These are phyloP conservation scores for Pyrenopolyporus hunteri DNA, from an alignment of 495 filamentous ascomycete species.

Conservation along the genomic window DNA sequence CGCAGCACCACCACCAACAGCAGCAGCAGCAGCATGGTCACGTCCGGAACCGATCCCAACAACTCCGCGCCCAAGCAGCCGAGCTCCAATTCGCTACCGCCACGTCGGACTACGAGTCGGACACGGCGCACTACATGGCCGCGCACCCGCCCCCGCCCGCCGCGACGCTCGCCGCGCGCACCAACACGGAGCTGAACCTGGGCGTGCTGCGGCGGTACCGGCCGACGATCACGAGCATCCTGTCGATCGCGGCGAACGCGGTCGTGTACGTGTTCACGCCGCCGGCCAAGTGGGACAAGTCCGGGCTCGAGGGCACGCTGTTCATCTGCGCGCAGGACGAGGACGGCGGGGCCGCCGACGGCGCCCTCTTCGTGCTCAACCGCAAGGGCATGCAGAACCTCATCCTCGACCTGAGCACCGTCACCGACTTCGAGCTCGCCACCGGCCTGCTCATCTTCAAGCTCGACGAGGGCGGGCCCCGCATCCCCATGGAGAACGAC, in stretches of 20 bases:
- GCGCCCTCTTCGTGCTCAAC: constrained; percentile 55
- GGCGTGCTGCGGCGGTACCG: constrained; percentile 77
- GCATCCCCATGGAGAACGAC: constrained; percentile 36
- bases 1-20: constrained; percentile 33
- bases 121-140: constrained; percentile 43
- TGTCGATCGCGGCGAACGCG: constrained; percentile 77
- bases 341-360: constrained; percentile 22
- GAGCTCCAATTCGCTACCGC: constrained; percentile 32
- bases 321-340: constrained; percentile 72
- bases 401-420: constrained; percentile 46
- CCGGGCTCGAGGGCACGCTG: constrained; percentile 76
- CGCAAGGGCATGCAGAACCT: constrained; percentile 53
- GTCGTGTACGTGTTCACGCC: constrained; percentile 78
- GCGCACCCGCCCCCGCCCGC: constrained; percentile 27
- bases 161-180: constrained; percentile 57
- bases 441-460: constrained; percentile 52
- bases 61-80: constrained; percentile 25
- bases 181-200: constrained; percentile 83
- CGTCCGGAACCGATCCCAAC: constrained; percentile 33
- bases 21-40: constrained; percentile 25
- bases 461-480: constrained; percentile 40
- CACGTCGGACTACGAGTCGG: constrained; percentile 71
- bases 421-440: constrained; percentile 51
- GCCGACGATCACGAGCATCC: constrained; percentile 67
- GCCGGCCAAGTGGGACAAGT: constrained; percentile 74